These are phyloP conservation scores for Coemansia sp. DNA, from an alignment of 192 early-diverging fungal genomes.

Conservation along the genomic window DNA sequence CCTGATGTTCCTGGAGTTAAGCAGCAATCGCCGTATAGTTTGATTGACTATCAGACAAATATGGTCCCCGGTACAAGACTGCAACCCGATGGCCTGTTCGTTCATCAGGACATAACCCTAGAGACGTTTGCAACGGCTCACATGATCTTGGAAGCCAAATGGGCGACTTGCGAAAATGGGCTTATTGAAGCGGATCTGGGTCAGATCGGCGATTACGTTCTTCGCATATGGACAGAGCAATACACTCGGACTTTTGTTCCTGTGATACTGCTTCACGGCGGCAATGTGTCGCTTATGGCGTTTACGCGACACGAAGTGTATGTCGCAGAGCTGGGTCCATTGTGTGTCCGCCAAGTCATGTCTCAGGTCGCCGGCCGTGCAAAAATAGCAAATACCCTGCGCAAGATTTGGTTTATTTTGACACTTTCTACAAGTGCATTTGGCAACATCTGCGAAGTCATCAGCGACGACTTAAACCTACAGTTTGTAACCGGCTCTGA, in stretches of 20 bases:
- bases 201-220: constrained; percentile 30
- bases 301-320: constrained; percentile 16
- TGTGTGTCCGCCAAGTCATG: no score
- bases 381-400: no score
- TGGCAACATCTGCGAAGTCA: background rate
- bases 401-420: background rate
- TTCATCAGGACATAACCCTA: background rate
- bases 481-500: background rate
- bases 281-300: constrained; percentile 4
- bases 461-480: no score
- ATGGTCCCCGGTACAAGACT: background rate
- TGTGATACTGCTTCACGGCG: constrained; percentile 12
- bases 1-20: background rate
- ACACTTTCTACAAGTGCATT: background rate
- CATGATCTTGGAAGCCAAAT: background rate
- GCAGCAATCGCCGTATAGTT: background rate
- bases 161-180: background rate
- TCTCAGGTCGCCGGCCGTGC: no score
- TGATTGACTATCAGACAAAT: background rate
- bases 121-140: background rate
- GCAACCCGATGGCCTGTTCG: background rate
- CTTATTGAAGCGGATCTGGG: background rate
- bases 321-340: background rate
- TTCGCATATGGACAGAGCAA: constrained; percentile 12
- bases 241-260: constrained; percentile 15